Conservation (phyloP, 2,329 filamentous ascomycete genomes). For the Diaporthe sp. region DNA sequence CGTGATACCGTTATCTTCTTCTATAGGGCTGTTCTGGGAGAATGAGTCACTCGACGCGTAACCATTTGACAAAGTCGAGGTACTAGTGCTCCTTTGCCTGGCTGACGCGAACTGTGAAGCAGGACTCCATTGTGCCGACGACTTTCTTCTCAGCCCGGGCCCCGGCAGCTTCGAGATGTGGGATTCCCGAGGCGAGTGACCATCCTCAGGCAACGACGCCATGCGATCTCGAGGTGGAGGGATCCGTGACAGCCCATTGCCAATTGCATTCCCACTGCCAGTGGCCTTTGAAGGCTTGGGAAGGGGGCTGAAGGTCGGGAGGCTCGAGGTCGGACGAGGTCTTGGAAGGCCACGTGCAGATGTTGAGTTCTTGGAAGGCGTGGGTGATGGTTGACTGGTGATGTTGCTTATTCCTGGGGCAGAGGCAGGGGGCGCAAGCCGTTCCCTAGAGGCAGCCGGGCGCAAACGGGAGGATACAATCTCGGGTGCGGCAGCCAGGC, state of each 20-base stretch:
- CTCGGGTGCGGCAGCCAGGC: slow-evolving; percentile 33
- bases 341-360: slow-evolving; percentile 28
- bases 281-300: slow-evolving; percentile 12
- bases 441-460: slow-evolving; percentile 38
- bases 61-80: slow-evolving; percentile 29
- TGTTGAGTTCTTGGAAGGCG: slow-evolving; percentile 5
- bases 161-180: slow-evolving; percentile 30
- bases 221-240: slow-evolving; percentile 38
- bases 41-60: slow-evolving; percentile 26
- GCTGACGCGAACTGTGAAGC: slow-evolving; percentile 16
- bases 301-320: slow-evolving; percentile 33
- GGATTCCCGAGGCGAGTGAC: background rate
- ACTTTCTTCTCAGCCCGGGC: slow-evolving; percentile 32
- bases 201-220: slow-evolving; percentile 35
- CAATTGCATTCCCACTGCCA: slow-evolving; percentile 4
- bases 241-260: slow-evolving; percentile 21
- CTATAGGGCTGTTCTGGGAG: slow-evolving; percentile 32
- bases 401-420: slow-evolving; percentile 23
- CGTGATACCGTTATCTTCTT: slow-evolving; percentile 15
- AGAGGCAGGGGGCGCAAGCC: slow-evolving; percentile 18
- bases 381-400: slow-evolving; percentile 8
- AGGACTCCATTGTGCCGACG: slow-evolving; percentile 30
- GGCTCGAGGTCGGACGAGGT: slow-evolving; percentile 36
- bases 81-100: slow-evolving; percentile 36
- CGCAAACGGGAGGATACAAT: slow-evolving; percentile 31